Evolutionary conservation across 352 stramenopile species (phyloP).

Genomic region (Phytophthora pseudosyringae): DNA sequence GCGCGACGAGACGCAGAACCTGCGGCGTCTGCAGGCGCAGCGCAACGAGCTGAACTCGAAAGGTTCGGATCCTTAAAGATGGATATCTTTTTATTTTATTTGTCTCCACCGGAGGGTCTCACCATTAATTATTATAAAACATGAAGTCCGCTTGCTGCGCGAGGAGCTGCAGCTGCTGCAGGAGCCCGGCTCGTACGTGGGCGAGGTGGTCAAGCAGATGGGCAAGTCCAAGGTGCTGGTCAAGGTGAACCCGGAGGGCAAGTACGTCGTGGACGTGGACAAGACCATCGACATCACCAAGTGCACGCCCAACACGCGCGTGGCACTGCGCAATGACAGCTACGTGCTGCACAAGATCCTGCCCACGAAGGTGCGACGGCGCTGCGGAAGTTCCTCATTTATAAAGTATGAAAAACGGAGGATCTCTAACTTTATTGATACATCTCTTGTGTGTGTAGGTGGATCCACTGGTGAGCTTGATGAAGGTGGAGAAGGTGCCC

Average conservation of each 20-base stretch:
- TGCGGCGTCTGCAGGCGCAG: slow-evolving; percentile 98
- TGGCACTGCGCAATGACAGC: slow-evolving; percentile 99
- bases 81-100: background rate
- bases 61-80: slow-evolving; percentile 85
- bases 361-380: slow-evolving; percentile 91
- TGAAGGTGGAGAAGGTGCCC: slow-evolving; percentile 99
- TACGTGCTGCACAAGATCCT: slow-evolving; percentile 99
- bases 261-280: slow-evolving; percentile 99
- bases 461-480: slow-evolving; percentile 93
- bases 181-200: slow-evolving; percentile 98
- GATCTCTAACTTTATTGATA: slow-evolving; percentile 19
- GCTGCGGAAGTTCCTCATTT: background rate
- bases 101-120: background rate
- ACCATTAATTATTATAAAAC: slow-evolving; percentile 17
- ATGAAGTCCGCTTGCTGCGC: slow-evolving; percentile 95
- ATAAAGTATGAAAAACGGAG: slow-evolving; percentile 19
- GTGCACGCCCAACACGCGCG: slow-evolving; percentile 98
- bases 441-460: slow-evolving; percentile 33
- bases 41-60: slow-evolving; percentile 99
- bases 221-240: slow-evolving; percentile 99
- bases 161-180: slow-evolving; percentile 99
- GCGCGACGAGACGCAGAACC: slow-evolving; percentile 95
- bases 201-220: slow-evolving; percentile 99
- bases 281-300: slow-evolving; percentile 96
- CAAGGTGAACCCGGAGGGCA: slow-evolving; percentile 99